Base-by-base conservation (phyloP, 257 asterid genomes). In the Plantago major region DNA sequence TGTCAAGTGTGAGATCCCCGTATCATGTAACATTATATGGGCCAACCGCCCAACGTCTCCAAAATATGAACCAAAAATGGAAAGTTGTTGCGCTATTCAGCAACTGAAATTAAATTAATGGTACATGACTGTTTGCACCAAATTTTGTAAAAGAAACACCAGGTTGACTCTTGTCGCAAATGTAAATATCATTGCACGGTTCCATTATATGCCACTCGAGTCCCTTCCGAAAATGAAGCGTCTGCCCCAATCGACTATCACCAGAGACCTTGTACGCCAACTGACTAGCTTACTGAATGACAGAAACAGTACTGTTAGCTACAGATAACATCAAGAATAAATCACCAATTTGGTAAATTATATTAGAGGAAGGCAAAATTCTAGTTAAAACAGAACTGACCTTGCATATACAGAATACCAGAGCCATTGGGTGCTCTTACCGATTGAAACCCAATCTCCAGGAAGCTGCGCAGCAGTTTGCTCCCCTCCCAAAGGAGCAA, bases 371-470 rank as follows among this genome's bases (percentile, higher is more conserved):
- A 14, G 33, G 11, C 6, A 33, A 28, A 15, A 18, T 38, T 38
- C 49, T 5, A 55, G 40, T 46, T 44, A 43, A 17, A 17, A 59
- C 16, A 68, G 11, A 59, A 50, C 73, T 9, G 19, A 91, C 98
- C 95, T 91, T 12, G 99, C 97, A 53, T 92, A 92, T 19, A 92
- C 89, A 54, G 99, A 92, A 68, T 92, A 89, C 99, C 99, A 92
- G 18, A 92, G 96, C 99, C 99, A 92, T 76, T 92, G 99, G 50
- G 73, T 46, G 79, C 99, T 89, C 18, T 72, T 86, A 43, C 97
- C 99, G 71, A 92, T 89, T 59, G 99, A 92, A 64, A 92, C 86
- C 96, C 99, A 92, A 76, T 92, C 97, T 76, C 99, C 97, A 5
- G 97, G 99, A 60, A 92, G 96, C 74, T 89, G 85, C 30, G 99